Evolutionary conservation across 2,329 filamentous ascomycete genomes (phyloP), one percentile per base, ranked within the genome.

Genomic region (Teratosphaeria epicoccoides): DNA sequence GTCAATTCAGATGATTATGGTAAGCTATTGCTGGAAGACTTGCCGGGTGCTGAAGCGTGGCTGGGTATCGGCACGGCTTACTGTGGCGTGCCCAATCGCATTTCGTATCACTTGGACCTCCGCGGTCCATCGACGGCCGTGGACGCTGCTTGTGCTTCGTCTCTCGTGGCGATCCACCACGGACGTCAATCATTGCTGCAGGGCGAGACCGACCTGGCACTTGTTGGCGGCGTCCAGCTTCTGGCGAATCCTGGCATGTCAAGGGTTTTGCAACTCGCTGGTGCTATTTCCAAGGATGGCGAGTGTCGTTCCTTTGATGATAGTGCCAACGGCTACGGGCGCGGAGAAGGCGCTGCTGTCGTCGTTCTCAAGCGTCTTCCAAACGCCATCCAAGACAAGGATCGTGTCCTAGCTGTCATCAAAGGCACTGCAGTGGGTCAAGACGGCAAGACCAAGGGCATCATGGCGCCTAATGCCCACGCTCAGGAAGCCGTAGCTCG

Each of bases 261-360:
- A 11, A 6, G 3, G 4, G 28, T 10, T 14, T 22, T 37, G 25
- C 12, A 22, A 4, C 9, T 11, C 22, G 24, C 10, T 11, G 47
- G 47, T n/a, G 37, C 40, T 10, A 25, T 49, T 2, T 17, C 24
- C 14, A 10, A 6, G 11, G 28, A 44, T 12, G 53, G 55, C 4
- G 47, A 45, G 17, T 52, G 53, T 44, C 46, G 28, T 25, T 63
- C 61, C 2, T 71, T 65, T 40, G 61, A 65, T 9, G 63, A 59
- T 1, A 57, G 59, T 2, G 77, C 74, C 0, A 65, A 77, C 55
- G 77, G 76, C 2, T 78, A 71, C 60, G 76, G 69, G 22, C 69
- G 77, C 0, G 76, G 75, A 9, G 80, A 83, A 49, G 78, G 77
- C 0, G 62, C 78, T 7, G 71, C 71, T 1, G 64, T 68, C 0